These are phyloP conservation scores for Lactifluus piperatus DNA, from an alignment of 768 basidiomycete species.

Conservation along the genomic window DNA sequence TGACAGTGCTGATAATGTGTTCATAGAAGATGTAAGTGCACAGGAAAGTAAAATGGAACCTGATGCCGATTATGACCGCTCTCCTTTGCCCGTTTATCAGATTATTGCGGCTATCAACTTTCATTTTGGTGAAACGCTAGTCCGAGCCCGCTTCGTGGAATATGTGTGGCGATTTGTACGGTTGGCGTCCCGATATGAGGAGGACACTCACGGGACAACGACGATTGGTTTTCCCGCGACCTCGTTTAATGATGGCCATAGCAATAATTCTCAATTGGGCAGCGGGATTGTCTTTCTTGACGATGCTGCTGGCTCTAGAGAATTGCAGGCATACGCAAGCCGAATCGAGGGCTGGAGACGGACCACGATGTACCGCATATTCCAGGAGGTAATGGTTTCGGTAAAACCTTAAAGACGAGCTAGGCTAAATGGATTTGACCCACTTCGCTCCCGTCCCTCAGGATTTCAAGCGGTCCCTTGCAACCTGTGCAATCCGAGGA, in stretches of 20 bases:
- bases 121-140: constrained; percentile 84
- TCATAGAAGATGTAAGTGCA: constrained; percentile 85
- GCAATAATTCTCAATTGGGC: constrained; percentile 49
- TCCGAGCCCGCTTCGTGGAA: constrained; percentile 84
- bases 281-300: constrained; percentile 76
- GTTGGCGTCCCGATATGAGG: constrained; percentile 86
- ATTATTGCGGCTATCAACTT: constrained; percentile 80
- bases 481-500: constrained; percentile 55
- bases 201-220: constrained; percentile 63
- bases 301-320: constrained; percentile 53
- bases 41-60: neutral
- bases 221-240: constrained; percentile 62
- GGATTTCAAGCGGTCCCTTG: constrained; percentile 57
- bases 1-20: constrained; percentile 68
- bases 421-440: neutral
- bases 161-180: constrained; percentile 83
- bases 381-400: constrained; percentile 41
- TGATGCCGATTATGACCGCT: neutral
- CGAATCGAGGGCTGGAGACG: constrained; percentile 92
- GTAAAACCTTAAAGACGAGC: neutral
- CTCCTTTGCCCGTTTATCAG: constrained; percentile 32
- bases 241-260: constrained; percentile 39
- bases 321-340: constrained; percentile 66
- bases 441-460: constrained; percentile 26
- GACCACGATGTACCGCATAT: constrained; percentile 73